Percentiles rank a stretch among this genome's conserved stretches.
phyloP scores from a whole-genome alignment of 805 yeast species.

The Ogataea polymorpha region DNA sequence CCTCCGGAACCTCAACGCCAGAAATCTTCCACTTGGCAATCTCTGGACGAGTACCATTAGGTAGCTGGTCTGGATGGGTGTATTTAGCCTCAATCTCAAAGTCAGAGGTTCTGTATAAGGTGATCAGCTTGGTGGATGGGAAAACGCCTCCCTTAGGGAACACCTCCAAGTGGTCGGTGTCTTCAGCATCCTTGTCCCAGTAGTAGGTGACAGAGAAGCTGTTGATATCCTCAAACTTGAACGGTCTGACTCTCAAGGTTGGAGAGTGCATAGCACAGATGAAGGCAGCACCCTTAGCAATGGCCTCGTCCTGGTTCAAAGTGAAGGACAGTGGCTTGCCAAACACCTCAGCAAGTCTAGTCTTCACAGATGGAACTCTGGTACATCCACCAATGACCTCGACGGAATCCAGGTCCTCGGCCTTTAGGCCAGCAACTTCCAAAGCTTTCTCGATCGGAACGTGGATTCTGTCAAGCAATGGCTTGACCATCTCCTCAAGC shows the following conservation, averaged over 20 bases:
- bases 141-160: constrained; percentile 90
- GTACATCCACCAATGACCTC: constrained; percentile 98
- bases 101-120: constrained; percentile 87
- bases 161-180: constrained; percentile 88
- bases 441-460: constrained; percentile 81
- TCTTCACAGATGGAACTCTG: constrained; percentile 92
- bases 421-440: constrained; percentile 68
- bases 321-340: constrained; percentile 88
- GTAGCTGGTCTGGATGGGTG: constrained; percentile 71
- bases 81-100: constrained; percentile 83
- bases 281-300: constrained; percentile 98
- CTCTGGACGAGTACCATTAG: constrained; percentile 59
- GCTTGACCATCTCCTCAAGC: constrained; percentile 84
- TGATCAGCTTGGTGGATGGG: constrained; percentile 95
- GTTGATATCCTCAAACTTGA: constrained; percentile 95
- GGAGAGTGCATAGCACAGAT: constrained; percentile 99
- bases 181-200: constrained; percentile 95
- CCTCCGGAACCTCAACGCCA: constrained; percentile 80
- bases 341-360: constrained; percentile 73
- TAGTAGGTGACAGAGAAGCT: constrained; percentile 87
- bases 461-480: constrained; percentile 71
- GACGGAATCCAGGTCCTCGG: constrained; percentile 78
- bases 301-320: constrained; percentile 98
- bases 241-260: constrained; percentile 96
- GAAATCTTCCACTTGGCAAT: constrained; percentile 83